Base-by-base conservation (phyloP, 139 green algal genomes). In the Chlamydomonas asymmetrica region DNA sequence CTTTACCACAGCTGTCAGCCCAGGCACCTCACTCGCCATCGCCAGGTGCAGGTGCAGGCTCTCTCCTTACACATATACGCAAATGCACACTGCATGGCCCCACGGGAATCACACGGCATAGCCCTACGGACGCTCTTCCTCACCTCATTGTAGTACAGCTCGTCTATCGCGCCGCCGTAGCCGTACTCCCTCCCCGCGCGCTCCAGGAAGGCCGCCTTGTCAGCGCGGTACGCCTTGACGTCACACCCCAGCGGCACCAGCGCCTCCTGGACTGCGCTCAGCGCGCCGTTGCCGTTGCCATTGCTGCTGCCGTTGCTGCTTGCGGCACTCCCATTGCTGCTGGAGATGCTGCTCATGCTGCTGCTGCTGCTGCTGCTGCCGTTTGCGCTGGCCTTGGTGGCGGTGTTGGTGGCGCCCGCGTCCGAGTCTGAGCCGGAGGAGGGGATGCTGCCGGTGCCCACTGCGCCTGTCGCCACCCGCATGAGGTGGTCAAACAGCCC, bases 61-160 rank as follows among this genome's bases (percentile, higher is more conserved):
- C n/a, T n/a, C n/a, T n/a, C n/a, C n/a, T n/a, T n/a, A n/a, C n/a
- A n/a, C n/a, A n/a, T n/a, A n/a, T n/a, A n/a, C n/a, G n/a, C n/a
- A n/a, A n/a, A n/a, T n/a, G n/a, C n/a, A n/a, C n/a, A n/a, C n/a
- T n/a, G n/a, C n/a, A n/a, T n/a, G n/a, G n/a, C n/a, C n/a, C n/a
- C n/a, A n/a, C n/a, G n/a, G n/a, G n/a, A n/a, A n/a, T n/a, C n/a
- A n/a, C n/a, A n/a, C n/a, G n/a, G n/a, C n/a, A n/a, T n/a, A n/a
- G n/a, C n/a, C n/a, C n/a, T n/a, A n/a, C n/a, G n/a, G n/a, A n/a
- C n/a, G n/a, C n/a, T n/a, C n/a, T n/a, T n/a, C n/a, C n/a, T n/a
- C n/a, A n/a, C 77, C 75, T 93, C 90, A 4, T 49, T 59, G 0
- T 82, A 63, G 59, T 91, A 94, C 64, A 94, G 72, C 32, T 64